Evolutionary conservation across 768 basidiomycete genomes (phyloP), one percentile per base, ranked within the genome.

Genomic region (Macrolepiota fuliginosa): DNA sequence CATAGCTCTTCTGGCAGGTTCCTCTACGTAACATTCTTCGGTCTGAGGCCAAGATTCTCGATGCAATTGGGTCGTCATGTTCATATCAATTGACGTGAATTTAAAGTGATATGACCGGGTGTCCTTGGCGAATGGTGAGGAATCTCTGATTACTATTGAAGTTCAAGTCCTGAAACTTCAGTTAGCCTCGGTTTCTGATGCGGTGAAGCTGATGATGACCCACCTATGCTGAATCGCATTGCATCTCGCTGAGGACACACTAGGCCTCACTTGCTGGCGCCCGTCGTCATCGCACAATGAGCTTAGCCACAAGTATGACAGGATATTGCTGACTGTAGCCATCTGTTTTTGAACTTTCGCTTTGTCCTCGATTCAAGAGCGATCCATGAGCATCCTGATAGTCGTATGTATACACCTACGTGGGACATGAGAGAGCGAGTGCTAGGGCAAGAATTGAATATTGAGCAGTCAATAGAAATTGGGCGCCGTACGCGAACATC

Each of bases 1-100:
- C 22, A 54, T 45, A 39, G 42, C 47, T 25, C 24, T 46, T 51
- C 24, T 61, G 22, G 32, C 54, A 74, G 74, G 22, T 69, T 76
- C 54, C 65, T 76, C n/a, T 76, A 76, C 66, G 73, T 76, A 37
- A 74, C 74, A 24, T 74, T 76, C 56, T 55, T 65, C 36, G 71
- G 71, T 19, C 46, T 72, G 12, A 73, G 65, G 62, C 71, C 73
- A 46, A 70, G 69, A 32, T 74, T 76, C 49, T 71, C 68, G 27
- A 51, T 71, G 27, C 72, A 74, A 58, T 51, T 76, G 7, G 73
- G 74, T 19, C 68, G 69, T 6, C 73, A 76, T 60, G 71, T 76
- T 32, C 72, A 72, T 56, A 62, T 74, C 59, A 66, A 68, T 42
- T 73, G 56, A 69, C 46, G 35, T 15, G 7, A 29, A 12, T 22